These are phyloP conservation scores for Artomyces pyxidatus DNA, from an alignment of 768 basidiomycete species.

Conservation along the genomic window DNA sequence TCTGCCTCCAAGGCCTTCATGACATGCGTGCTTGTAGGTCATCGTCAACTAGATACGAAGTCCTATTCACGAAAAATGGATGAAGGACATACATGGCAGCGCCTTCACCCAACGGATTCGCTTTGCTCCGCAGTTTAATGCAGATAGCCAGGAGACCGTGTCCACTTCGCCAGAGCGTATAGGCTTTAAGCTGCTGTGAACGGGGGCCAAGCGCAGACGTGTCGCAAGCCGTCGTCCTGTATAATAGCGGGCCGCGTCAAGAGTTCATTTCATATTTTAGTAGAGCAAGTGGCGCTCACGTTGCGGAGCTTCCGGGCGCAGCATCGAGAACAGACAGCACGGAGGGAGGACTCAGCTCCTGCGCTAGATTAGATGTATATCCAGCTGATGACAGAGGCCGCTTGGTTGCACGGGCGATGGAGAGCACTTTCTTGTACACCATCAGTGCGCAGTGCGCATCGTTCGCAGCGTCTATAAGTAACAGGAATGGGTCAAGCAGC, in stretches of 20 bases:
- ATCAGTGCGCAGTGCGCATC: conserved; percentile 40
- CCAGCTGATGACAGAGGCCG: conserved; percentile 12
- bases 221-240: conserved; percentile 17
- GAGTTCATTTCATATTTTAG: background rate
- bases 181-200: conserved; percentile 35
- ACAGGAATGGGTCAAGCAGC: no score
- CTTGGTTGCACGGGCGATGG: conserved; percentile 22
- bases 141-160: conserved; percentile 32
- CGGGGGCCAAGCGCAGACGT: conserved; percentile 12
- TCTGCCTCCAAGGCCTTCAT: conserved; percentile 34
- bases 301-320: background rate
- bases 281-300: conserved; percentile 3
- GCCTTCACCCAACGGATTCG: conserved; percentile 35
- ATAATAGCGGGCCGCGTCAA: conserved; percentile 9
- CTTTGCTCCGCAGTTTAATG: conserved; percentile 25
- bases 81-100: conserved; percentile 36
- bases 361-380: conserved; percentile 24
- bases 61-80: background rate
- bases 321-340: background rate
- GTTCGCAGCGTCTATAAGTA: conserved; percentile 46
- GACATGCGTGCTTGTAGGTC: conserved; percentile 32
- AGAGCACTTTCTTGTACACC: conserved; percentile 32
- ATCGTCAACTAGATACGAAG: background rate
- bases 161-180: conserved; percentile 35
- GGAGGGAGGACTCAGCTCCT: conserved; percentile 3